These are phyloP conservation scores for Westerdykella ornata DNA, from an alignment of 2,329 filamentous ascomycete genomes.

Conservation along the genomic window DNA sequence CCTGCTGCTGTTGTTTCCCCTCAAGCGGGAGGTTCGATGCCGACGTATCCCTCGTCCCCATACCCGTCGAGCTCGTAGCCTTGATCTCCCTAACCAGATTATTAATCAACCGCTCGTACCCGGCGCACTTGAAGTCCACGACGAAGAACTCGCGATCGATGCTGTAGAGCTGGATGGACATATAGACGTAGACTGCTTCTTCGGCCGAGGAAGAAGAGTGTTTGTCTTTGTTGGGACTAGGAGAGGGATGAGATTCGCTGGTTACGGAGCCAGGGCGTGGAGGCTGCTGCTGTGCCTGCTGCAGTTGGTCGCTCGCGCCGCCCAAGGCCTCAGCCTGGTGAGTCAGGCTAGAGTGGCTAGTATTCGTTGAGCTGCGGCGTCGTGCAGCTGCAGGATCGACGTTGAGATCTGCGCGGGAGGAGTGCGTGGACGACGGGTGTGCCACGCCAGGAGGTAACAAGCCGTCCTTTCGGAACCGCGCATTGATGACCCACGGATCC, in stretches of 20 bases:
- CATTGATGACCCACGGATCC: constrained; percentile 90
- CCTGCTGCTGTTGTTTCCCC: too few relatives aligned
- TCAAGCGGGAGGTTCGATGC: constrained; percentile 16
- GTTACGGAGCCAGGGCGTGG: constrained; percentile 10
- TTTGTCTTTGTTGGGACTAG: constrained; percentile 6
- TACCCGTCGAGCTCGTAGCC: constrained; percentile 9
- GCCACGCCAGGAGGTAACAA: constrained; percentile 51
- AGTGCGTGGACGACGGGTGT: constrained; percentile 47
- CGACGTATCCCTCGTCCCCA: constrained; percentile 5
- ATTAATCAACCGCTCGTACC: constrained; percentile 78
- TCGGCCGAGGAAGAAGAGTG: constrained; percentile 28
- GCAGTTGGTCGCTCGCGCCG: too few relatives aligned
- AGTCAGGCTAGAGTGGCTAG: constrained; percentile 23
- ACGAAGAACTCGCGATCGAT: constrained; percentile 90
- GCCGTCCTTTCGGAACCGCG: constrained; percentile 80
- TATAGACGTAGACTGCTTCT: constrained; percentile 80
- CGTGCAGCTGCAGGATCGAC: constrained; percentile 19
- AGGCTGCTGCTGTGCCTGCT: neutral
- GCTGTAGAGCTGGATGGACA: constrained; percentile 64
- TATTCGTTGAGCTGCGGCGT: constrained; percentile 29
- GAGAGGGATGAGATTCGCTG: constrained; percentile 32
- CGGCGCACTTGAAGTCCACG: constrained; percentile 97
- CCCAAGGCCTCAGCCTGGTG: constrained; percentile 6
- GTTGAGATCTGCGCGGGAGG: constrained; percentile 43
- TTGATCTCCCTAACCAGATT: constrained; percentile 39